Conservation (phyloP, 352 stramenopile genomes). For the Thraustotheca clavata region DNA sequence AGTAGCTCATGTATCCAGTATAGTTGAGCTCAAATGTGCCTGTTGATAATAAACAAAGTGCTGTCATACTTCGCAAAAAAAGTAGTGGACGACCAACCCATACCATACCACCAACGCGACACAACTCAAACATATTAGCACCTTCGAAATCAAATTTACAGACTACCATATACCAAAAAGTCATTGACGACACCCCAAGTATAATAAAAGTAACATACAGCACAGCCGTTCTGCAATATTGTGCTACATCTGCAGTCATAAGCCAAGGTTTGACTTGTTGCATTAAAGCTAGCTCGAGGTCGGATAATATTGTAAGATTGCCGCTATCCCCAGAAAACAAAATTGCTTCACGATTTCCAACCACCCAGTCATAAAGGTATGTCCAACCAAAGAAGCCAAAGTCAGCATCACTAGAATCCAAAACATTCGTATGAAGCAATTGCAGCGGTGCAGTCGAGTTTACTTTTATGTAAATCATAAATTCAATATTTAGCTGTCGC, state of each 20-base stretch:
- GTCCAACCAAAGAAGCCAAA: constrained; percentile 16
- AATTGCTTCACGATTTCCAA: neutral
- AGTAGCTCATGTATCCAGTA: neutral
- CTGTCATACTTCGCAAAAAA: neutral
- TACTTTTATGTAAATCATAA: neutral
- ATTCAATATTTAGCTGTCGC: neutral
- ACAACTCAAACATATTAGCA: neutral
- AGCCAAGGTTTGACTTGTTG: neutral
- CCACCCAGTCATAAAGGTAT: constrained; percentile 7
- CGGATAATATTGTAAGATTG: neutral
- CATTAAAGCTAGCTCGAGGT: neutral
- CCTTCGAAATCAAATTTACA: no score
- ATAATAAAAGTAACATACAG: constrained; percentile 1
- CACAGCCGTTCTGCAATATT: neutral
- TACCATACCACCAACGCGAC: neutral
- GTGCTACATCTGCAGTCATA: neutral
- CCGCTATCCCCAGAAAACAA: constrained; percentile 6
- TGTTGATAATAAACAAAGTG: neutral
- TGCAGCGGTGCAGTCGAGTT: neutral
- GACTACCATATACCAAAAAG: neutral
- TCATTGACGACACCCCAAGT: neutral
- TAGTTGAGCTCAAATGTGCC: neutral
- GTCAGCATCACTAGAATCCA: neutral
- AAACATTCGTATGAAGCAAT: neutral
- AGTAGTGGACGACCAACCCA: neutral